Percentiles rank a stretch among this genome's conserved stretches.
These are phyloP conservation scores for Galerina marginata DNA, from an alignment of 768 basidiomycete genomes.

Conservation along the genomic window DNA sequence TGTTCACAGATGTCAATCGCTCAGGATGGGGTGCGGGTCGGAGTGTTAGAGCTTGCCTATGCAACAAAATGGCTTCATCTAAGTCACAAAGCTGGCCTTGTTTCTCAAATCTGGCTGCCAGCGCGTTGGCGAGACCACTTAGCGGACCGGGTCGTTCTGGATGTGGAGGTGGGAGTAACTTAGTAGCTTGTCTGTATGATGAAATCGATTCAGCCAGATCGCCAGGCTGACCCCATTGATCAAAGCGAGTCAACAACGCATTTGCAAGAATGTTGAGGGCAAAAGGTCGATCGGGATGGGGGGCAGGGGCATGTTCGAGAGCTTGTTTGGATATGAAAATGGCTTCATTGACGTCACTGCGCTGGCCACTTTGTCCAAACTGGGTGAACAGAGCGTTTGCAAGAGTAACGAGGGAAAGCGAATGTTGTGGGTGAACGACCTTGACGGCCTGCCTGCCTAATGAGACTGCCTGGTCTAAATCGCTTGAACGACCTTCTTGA, in stretches of 20 bases:
- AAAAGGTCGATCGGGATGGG: neutral
- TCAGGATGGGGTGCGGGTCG: neutral
- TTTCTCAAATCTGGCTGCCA: neutral
- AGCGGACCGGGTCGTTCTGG: neutral
- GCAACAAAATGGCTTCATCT: neutral
- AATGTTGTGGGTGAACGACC: neutral
- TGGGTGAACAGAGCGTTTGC: neutral
- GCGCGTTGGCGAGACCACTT: neutral
- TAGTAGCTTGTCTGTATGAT: slow-evolving; percentile 2
- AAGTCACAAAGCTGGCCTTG: neutral
- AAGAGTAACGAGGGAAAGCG: neutral
- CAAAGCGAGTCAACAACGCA: neutral
- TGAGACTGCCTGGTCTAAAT: slow-evolving; percentile 1
- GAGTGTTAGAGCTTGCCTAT: neutral
- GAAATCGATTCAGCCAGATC: neutral
- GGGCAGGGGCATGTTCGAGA: neutral
- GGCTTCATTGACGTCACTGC: slow-evolving; percentile 12
- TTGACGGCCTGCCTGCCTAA: neutral
- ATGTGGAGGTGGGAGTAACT: neutral
- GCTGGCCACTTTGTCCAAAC: neutral
- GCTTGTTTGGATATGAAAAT: slow-evolving; percentile 9
- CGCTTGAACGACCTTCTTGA: neutral
- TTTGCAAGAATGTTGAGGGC: slow-evolving; percentile 1
- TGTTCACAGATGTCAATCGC: neutral
- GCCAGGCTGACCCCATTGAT: neutral